These are phyloP conservation scores for Pilaira anomala DNA, from an alignment of 192 early-diverging fungal species.

Conservation along the genomic window DNA sequence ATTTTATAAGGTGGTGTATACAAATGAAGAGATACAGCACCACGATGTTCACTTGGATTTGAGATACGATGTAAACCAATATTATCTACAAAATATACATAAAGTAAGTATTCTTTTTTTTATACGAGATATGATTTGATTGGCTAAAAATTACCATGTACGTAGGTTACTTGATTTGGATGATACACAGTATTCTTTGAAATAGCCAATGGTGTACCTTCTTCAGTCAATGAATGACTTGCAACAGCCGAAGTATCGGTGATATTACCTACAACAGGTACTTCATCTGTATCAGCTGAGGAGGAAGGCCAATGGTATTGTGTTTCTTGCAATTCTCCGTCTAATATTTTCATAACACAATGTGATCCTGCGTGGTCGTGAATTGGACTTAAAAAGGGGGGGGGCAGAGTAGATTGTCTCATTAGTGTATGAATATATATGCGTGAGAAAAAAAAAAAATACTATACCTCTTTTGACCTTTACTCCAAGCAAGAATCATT, in stretches of 20 bases:
- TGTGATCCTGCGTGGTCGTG: constrained; percentile 89
- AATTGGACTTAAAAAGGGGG: constrained; percentile 62
- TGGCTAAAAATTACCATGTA: constrained; percentile 54
- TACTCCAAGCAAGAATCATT: constrained; percentile 84
- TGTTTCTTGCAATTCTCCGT: constrained; percentile 76
- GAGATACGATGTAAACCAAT: constrained; percentile 84
- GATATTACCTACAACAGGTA: constrained; percentile 15
- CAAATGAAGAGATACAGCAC: constrained; percentile 84
- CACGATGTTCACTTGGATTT: constrained; percentile 53
- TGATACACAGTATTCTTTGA: constrained; percentile 46
- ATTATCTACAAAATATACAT: constrained; percentile 53
- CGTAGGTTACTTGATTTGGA: constrained; percentile 76
- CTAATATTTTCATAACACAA: constrained; percentile 90
- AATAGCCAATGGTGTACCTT: constrained; percentile 34
- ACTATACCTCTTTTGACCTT: constrained; percentile 55
- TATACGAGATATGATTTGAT: too few species aligned
- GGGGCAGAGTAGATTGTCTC: not conserved
- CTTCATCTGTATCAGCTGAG: constrained; percentile 16
- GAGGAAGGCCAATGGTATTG: constrained; percentile 69
- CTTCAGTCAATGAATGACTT: constrained; percentile 19
- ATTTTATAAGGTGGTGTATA: constrained; percentile 85
- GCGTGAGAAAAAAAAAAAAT: constrained; percentile 10
- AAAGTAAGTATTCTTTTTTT: not conserved
- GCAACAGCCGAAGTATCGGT: constrained; percentile 31
- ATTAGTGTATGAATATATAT: not conserved